Conservation (phyloP, 495 filamentous ascomycete species). For the Trichoderma parareesei region DNA sequence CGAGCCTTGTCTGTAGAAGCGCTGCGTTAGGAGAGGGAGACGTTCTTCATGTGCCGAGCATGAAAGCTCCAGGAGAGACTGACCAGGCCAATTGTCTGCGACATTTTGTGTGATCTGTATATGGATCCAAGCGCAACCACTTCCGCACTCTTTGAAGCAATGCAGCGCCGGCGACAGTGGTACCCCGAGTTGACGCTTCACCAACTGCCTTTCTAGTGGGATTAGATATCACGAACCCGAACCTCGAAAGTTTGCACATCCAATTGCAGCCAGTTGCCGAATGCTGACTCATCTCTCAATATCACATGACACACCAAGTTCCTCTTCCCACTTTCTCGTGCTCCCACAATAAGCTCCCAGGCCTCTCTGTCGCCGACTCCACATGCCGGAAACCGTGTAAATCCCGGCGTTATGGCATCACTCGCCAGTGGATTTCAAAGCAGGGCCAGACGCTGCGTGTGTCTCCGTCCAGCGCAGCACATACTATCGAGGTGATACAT, state of each 20-base stretch:
- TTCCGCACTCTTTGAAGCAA: not conserved
- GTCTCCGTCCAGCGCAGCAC: no score
- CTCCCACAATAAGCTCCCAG: not conserved
- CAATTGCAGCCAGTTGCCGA: not conserved
- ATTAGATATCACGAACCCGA: not conserved
- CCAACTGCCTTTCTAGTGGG: not conserved
- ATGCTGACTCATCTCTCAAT: constrained; percentile 4
- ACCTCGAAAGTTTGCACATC: constrained; percentile 5
- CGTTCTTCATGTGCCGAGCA: not conserved
- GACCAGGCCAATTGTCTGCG: constrained; percentile 61
- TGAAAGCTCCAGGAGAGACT: constrained; percentile 15
- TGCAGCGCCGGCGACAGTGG: not conserved
- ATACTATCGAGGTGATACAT: no score
- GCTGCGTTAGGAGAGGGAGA: constrained; percentile 8
- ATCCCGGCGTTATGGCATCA: constrained; percentile 10
- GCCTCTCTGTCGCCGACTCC: not conserved
- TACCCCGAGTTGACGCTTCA: not conserved
- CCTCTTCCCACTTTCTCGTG: not conserved
- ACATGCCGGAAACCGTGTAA: constrained; percentile 3
- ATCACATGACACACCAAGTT: not conserved
- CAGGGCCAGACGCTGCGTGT: not conserved
- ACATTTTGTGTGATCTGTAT: constrained; percentile 43
- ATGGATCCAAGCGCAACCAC: not conserved
- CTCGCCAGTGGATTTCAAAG: constrained; percentile 10
- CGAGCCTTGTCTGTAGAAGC: constrained; percentile 75